These are phyloP conservation scores for Aspergillus luchuensis DNA, from an alignment of 2,329 filamentous ascomycete species.

Conservation along the genomic window DNA sequence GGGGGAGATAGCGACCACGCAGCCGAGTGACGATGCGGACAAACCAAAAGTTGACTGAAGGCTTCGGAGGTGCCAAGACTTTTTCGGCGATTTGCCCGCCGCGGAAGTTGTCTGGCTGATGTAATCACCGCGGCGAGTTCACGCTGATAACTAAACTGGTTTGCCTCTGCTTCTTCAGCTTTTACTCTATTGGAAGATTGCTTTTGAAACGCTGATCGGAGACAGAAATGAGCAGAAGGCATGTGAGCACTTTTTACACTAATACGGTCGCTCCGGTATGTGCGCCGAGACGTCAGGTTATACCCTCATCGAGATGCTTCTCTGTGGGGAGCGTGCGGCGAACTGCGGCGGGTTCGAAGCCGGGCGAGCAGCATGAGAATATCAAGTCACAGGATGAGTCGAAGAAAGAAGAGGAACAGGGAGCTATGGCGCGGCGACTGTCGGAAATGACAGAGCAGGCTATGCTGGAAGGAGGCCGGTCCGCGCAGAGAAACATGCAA, in stretches of 20 bases:
- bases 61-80: conserved; percentile 27
- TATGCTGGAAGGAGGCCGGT: conserved; percentile 57
- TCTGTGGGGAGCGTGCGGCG: conserved; percentile 28
- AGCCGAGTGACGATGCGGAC: conserved; percentile 4
- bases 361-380: conserved; percentile 17
- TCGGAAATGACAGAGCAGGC: conserved; percentile 63
- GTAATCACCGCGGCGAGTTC: conserved; percentile 22
- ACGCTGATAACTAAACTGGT: neutral
- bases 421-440: conserved; percentile 61
- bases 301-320: conserved; percentile 19
- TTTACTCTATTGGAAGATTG: neutral
- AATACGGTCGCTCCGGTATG: conserved; percentile 17
- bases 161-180: neutral
- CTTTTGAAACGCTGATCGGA: neutral
- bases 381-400: conserved; percentile 16
- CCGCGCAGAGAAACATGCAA: conserved; percentile 58
- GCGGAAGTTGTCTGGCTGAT: conserved; percentile 35
- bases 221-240: conserved; percentile 25
- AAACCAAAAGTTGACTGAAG: conserved; percentile 17
- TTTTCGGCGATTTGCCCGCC: conserved; percentile 23
- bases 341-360: conserved; percentile 20
- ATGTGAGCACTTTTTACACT: conserved; percentile 20
- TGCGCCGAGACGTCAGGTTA: conserved; percentile 13
- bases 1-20: conserved; percentile 18
- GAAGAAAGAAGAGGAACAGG: conserved; percentile 41